Conservation (phyloP, 306 rosid species). For the Rubus parviflorus region DNA sequence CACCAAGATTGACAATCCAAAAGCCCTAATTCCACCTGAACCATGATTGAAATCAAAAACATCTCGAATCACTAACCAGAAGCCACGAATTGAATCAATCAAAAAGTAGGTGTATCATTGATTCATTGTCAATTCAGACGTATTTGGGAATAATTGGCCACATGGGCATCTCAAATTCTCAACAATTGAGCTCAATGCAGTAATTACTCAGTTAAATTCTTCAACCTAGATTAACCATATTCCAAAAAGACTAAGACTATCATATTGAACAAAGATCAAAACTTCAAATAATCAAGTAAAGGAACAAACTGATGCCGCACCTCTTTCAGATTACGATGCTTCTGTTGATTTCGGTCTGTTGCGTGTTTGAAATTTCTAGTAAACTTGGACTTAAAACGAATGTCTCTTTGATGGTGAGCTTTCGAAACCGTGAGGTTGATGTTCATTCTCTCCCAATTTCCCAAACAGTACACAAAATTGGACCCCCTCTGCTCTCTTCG, state of each 20-base stretch:
- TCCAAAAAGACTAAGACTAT: neutral
- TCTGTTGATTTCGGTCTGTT: neutral
- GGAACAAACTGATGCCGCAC: neutral
- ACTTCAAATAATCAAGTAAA: neutral
- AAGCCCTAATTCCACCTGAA: constrained; percentile 30
- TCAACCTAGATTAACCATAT: neutral
- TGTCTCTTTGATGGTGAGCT: no score
- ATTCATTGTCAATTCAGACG: neutral
- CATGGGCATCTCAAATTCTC: neutral
- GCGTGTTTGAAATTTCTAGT: no score
- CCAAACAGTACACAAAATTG: no score
- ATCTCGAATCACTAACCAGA: no score
- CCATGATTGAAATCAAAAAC: constrained; percentile 15
- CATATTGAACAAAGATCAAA: neutral
- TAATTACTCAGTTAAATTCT: neutral
- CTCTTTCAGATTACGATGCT: neutral
- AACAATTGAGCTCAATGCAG: neutral
- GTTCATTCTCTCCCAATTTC: no score
- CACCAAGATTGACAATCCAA: constrained; percentile 24
- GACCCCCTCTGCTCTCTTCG: no score
- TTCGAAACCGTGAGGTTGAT: no score
- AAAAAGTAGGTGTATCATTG: neutral
- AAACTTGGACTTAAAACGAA: neutral
- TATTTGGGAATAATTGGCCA: neutral
- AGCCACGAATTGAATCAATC: no score